These are phyloP conservation scores for Astrothelium macrocarpum DNA, from an alignment of 495 filamentous ascomycete genomes.

Conservation along the genomic window DNA sequence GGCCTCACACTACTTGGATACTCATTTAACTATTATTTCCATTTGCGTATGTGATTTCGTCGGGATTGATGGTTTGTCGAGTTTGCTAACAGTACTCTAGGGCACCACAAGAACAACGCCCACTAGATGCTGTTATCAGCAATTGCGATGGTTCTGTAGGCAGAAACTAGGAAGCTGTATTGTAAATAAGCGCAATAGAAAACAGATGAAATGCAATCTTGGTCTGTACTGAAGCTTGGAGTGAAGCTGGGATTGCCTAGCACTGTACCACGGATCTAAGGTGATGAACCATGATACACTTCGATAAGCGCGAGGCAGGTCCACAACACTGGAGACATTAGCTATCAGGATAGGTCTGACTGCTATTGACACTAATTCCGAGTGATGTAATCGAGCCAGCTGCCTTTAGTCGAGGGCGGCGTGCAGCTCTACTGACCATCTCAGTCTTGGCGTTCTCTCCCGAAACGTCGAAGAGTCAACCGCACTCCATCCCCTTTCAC, in stretches of 20 bases:
- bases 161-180: not conserved
- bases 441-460: slow-evolving; percentile 3
- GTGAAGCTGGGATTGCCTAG: too few species aligned
- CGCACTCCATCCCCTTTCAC: slow-evolving; percentile 4
- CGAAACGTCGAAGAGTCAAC: slow-evolving; percentile 6
- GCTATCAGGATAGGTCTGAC: too few species aligned
- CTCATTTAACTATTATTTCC: slow-evolving; percentile 98
- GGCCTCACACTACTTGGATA: slow-evolving; percentile 71
- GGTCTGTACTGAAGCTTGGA: not conserved
- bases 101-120: slow-evolving; percentile 98
- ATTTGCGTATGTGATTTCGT: slow-evolving; percentile 63
- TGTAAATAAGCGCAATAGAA: not conserved
- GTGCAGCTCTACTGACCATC: not conserved
- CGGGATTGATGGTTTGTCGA: slow-evolving; percentile 16
- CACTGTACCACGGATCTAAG: too few species aligned
- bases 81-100: slow-evolving; percentile 42
- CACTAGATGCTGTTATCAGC: slow-evolving; percentile 52
- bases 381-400: too few species aligned
- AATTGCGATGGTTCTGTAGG: slow-evolving; percentile 2
- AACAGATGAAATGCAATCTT: not conserved
- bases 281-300: too few species aligned
- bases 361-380: too few species aligned
- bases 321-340: too few species aligned
- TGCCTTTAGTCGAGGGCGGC: not conserved
- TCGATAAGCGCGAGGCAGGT: too few species aligned